phyloP scores from a whole-genome alignment of 2,329 filamentous ascomycete species.

The Sarocladiaceae sp. region DNA sequence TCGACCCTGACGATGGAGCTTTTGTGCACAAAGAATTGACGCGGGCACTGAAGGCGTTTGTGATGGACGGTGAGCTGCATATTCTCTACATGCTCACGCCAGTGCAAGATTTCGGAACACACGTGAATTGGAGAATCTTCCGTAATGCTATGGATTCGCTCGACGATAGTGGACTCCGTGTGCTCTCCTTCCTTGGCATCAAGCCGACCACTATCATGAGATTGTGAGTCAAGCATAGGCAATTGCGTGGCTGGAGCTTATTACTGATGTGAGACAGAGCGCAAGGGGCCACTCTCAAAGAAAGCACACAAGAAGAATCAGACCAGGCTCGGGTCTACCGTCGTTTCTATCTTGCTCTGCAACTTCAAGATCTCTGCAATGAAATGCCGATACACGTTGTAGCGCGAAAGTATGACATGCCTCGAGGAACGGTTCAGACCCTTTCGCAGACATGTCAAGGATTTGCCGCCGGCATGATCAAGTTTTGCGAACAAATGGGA shows the following conservation, averaged over 20 bases:
- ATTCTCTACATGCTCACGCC: conserved; percentile 75
- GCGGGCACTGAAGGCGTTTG: conserved; percentile 65
- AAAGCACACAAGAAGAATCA: conserved; percentile 56
- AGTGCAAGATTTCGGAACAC: conserved; percentile 51
- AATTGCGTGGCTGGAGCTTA: too few relatives aligned
- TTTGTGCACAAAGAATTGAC: conserved; percentile 68
- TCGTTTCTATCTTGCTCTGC: conserved; percentile 70
- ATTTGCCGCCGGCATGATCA: conserved; percentile 75
- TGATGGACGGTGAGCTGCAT: conserved; percentile 79
- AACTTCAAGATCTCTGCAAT: conserved; percentile 75
- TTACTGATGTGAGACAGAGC: conserved; percentile 43
- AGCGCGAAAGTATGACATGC: conserved; percentile 65
- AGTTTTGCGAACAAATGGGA: conserved; percentile 73
- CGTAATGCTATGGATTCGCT: conserved; percentile 65
- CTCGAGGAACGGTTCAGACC: conserved; percentile 67
- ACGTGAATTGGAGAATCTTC: conserved; percentile 69
- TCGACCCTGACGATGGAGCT: conserved; percentile 70
- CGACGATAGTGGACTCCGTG: conserved; percentile 67
- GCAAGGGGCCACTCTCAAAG: conserved; percentile 61
- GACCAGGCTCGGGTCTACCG: conserved; percentile 61
- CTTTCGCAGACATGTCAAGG: conserved; percentile 72
- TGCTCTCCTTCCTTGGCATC: conserved; percentile 64
- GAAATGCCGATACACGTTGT: conserved; percentile 68
- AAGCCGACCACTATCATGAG: conserved; percentile 63
- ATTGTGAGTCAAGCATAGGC: conserved; percentile 51